phyloP scores from a whole-genome alignment of 2,329 filamentous ascomycete genomes.

The Fusarium austroafricanum region DNA sequence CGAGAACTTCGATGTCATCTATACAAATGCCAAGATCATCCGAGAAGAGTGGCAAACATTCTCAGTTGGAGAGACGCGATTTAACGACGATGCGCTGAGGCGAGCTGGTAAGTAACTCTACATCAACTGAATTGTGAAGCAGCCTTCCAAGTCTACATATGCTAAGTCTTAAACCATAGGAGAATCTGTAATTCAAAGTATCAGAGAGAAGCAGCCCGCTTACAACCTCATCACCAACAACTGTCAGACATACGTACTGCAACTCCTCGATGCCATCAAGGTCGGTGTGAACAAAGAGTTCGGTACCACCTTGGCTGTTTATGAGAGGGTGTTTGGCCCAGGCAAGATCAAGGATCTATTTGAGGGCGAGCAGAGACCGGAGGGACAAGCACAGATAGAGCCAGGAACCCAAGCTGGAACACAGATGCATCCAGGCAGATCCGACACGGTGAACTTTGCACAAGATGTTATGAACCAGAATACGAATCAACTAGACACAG shows the following conservation, averaged over 20 bases:
- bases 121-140: accelerated
- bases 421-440: constrained; percentile 29
- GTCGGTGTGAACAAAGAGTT: constrained; percentile 63
- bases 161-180: constrained; percentile 44
- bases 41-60: constrained; percentile 63
- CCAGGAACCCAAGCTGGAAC: not conserved
- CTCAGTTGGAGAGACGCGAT: constrained; percentile 63
- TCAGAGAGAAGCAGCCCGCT: constrained; percentile 59
- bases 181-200: constrained; percentile 65
- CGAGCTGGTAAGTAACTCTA: constrained; percentile 55
- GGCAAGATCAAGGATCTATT: constrained; percentile 66
- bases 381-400: not conserved
- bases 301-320: constrained; percentile 65
- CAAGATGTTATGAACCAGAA: constrained; percentile 66
- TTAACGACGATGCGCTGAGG: constrained; percentile 65
- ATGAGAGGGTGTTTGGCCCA: constrained; percentile 61
- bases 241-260: constrained; percentile 67
- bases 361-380: constrained; percentile 45
- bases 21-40: constrained; percentile 62
- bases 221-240: constrained; percentile 72
- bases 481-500: constrained; percentile 62
- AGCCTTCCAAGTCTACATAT: not conserved
- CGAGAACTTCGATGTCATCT: constrained; percentile 67
- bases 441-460: constrained; percentile 60
- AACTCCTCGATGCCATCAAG: constrained; percentile 66